Evolutionary conservation across 257 asterid genomes (phyloP), one percentile per base, ranked within the genome.

Genomic region (Cinchona pubescens): DNA sequence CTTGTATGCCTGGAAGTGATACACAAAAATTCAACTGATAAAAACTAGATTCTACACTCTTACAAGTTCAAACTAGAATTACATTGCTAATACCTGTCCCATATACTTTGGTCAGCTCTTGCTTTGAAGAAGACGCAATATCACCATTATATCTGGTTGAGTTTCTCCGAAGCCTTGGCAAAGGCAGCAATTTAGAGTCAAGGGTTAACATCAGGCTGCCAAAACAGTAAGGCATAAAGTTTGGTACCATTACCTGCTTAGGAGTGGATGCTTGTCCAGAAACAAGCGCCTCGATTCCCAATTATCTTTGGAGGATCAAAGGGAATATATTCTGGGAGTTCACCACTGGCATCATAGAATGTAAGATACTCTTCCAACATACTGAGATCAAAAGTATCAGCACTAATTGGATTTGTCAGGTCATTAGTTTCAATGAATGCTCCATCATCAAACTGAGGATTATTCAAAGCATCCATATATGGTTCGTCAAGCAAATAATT

Each of bases 341-440:
- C 87, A 48, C 71, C 86, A 64, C 79, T 82, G 53, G 96, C 86
- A 81, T 93, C 96, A 30, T 83, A 82, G 90, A 79, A 92, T 1
- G 84, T 49, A 70, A 88, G 90, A 86, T 87, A 90, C 48, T 91
- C 96, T 60, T 87, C 97, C 63, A 92, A 81, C 87, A 82, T 81
- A 82, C 85, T 88, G 27, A 84, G 80, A 65, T 86, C 70, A 66
- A 91, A 80, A 71, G 81, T 45, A 75, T 85, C 86, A 58, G 81
- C 72, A 38, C 80, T 83, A n/a, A 82, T 74, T 1, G 94, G 91
- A 81, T 80, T 79, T 29, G 87, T 42, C 43, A 95, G 88, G 84
- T 95, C 97, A 76, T 85, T 84, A 61, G 96, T 84, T 81, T 92
- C 97, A 64, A 90, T 79, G 76, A 87, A 88, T 68, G 91, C 90